Evolutionary conservation across 371 early-diverging fungal species (phyloP).

Genomic region (Mortierella sp.): DNA sequence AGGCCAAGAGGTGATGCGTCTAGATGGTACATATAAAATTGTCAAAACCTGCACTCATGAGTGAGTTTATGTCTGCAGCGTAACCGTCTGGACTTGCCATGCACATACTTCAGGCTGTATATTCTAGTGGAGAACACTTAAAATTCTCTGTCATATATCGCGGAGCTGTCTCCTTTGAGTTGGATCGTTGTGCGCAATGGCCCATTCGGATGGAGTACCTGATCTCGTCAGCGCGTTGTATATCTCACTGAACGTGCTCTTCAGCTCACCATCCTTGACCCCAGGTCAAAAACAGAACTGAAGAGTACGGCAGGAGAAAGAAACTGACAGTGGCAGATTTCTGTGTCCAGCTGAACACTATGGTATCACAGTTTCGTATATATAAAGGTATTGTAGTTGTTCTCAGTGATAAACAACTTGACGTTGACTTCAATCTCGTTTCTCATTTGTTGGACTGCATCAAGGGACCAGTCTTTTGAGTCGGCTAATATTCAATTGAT

Average conservation of each 20-base stretch:
- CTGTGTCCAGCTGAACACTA: too few relatives aligned
- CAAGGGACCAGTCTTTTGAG: constrained; percentile 40
- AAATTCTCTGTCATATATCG: not conserved
- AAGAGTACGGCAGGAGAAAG: too few relatives aligned
- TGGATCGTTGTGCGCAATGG: constrained; percentile 4
- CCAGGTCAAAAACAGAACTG: too few relatives aligned
- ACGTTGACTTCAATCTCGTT: constrained; percentile 46
- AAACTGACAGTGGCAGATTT: too few relatives aligned
- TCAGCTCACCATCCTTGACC: too few relatives aligned
- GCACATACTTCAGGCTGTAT: not conserved
- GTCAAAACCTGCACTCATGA: constrained; percentile 8
- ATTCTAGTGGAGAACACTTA: not conserved
- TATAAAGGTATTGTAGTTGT: too few relatives aligned
- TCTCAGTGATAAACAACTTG: constrained; percentile 36
- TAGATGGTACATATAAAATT: not conserved
- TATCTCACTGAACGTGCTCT: too few relatives aligned
- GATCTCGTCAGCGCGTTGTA: too few relatives aligned
- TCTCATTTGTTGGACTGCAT: constrained; percentile 41
- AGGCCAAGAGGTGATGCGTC: not conserved
- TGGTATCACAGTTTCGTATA: too few relatives aligned
- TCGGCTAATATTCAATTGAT: constrained; percentile 47
- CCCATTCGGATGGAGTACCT: not conserved
- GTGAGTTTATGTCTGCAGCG: not conserved
- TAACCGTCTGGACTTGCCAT: not conserved
- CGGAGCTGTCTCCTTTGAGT: too few relatives aligned